Evolutionary conservation across 345 rosid species (phyloP).

Genomic region (thale cress (Arabidopsis thaliana)): DNA sequence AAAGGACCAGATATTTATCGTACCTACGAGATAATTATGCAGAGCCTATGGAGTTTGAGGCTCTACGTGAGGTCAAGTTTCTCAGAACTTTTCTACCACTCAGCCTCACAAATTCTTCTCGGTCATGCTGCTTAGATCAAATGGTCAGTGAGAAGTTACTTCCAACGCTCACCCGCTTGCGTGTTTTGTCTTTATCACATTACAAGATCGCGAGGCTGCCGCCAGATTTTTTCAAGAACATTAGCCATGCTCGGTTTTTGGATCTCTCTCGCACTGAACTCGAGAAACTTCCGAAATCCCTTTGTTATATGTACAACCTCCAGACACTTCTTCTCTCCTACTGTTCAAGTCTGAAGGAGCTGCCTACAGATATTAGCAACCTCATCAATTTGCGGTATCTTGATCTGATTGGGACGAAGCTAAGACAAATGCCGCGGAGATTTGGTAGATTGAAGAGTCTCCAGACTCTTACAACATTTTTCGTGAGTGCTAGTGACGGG

Average conservation of each 20-base stretch:
- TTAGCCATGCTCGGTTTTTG: conserved; percentile 48
- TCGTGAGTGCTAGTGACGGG: conserved; percentile 39
- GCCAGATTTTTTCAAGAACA: conserved; percentile 44
- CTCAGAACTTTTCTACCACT: conserved; percentile 52
- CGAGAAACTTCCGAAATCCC: conserved; percentile 42
- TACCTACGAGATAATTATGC: conserved; percentile 43
- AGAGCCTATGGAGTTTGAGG: conserved; percentile 43
- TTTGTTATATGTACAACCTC: conserved; percentile 43
- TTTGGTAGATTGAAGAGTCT: conserved; percentile 50
- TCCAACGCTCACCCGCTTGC: conserved; percentile 39
- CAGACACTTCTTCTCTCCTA: conserved; percentile 46
- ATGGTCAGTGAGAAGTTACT: conserved; percentile 41
- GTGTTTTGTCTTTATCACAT: conserved; percentile 51
- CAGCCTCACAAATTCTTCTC: conserved; percentile 43
- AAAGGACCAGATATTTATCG: conserved; percentile 48
- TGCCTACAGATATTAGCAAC: conserved; percentile 46
- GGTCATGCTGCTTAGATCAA: conserved; percentile 46
- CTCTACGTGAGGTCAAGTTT: conserved; percentile 41
- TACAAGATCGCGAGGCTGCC: conserved; percentile 30
- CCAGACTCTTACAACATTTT: conserved; percentile 42
- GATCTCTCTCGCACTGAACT: conserved; percentile 45
- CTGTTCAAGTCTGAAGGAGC: conserved; percentile 44
- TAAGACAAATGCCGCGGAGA: conserved; percentile 46
- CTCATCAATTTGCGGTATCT: conserved; percentile 48
- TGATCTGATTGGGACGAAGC: conserved; percentile 47